phyloP scores from a whole-genome alignment of 2,329 filamentous ascomycete genomes.

The Fusarium caatingaense region DNA sequence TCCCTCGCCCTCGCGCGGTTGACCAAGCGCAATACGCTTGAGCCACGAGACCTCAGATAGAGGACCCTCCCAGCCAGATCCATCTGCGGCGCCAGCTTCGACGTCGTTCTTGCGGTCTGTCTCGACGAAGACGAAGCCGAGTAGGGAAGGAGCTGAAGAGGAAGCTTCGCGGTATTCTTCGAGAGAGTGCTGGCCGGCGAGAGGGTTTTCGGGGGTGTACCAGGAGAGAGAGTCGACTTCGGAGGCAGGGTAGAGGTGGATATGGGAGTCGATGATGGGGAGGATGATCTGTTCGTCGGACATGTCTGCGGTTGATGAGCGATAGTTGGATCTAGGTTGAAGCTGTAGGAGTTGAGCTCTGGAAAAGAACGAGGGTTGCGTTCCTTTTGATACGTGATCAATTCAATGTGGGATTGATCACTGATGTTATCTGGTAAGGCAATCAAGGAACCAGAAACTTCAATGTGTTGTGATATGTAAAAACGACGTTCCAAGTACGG shows the following conservation, averaged over 20 bases:
- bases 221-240: conserved; percentile 77
- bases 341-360: background rate
- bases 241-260: conserved; percentile 83
- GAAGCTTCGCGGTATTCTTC: conserved; percentile 68
- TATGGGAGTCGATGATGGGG: conserved; percentile 87
- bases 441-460: background rate
- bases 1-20: conserved; percentile 67
- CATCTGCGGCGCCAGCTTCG: conserved; percentile 57
- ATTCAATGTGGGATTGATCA: background rate
- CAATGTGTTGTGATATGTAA: conserved; percentile 3
- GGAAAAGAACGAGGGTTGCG: background rate
- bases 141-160: conserved; percentile 57
- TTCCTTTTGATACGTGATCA: background rate
- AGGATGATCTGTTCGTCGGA: conserved; percentile 56
- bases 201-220: conserved; percentile 68
- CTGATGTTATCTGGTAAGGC: background rate
- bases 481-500: conserved; percentile 28
- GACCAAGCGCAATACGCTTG: conserved; percentile 71
- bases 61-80: conserved; percentile 72
- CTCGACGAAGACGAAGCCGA: conserved; percentile 86
- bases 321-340: background rate
- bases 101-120: conserved; percentile 77
- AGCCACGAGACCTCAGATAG: conserved; percentile 79
- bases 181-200: conserved; percentile 73
- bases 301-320: conserved; percentile 44